Percentiles rank a stretch among this genome's conserved stretches.
Evolutionary conservation across 306 rosid genomes (phyloP).

Genomic region (Gillenia trifoliata): DNA sequence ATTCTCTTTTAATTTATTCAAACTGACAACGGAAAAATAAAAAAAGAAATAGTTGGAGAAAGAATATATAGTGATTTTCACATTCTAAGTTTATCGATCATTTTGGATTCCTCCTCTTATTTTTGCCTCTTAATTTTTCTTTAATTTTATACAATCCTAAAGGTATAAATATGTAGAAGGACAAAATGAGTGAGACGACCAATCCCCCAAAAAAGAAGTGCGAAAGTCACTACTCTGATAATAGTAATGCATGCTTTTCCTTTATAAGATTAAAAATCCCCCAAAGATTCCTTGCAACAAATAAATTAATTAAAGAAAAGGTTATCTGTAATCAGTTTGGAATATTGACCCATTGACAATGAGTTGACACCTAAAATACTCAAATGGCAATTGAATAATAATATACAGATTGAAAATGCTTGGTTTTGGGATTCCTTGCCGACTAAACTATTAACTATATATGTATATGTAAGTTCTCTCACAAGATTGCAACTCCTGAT

Average conservation of each 20-base stretch:
- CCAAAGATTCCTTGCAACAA: neutral
- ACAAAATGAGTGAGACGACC: no score
- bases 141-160: no score
- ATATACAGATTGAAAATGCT: neutral
- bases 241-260: neutral
- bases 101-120: no score
- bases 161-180: no score
- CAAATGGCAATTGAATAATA: neutral
- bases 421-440: neutral
- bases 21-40: neutral
- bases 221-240: neutral
- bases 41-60: no score
- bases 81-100: no score
- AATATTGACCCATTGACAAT: neutral
- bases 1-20: no score
- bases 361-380: constrained; percentile 13
- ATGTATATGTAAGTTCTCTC: neutral
- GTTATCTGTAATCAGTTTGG: neutral
- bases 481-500: neutral
- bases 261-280: neutral
- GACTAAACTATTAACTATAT: neutral
- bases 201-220: no score
- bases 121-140: no score
- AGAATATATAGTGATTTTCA: no score
- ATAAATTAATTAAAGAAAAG: neutral